Evolutionary conservation across 2,329 filamentous ascomycete genomes (phyloP), one percentile per base, ranked within the genome.

Genomic region (Chaetomiaceae sp.): DNA sequence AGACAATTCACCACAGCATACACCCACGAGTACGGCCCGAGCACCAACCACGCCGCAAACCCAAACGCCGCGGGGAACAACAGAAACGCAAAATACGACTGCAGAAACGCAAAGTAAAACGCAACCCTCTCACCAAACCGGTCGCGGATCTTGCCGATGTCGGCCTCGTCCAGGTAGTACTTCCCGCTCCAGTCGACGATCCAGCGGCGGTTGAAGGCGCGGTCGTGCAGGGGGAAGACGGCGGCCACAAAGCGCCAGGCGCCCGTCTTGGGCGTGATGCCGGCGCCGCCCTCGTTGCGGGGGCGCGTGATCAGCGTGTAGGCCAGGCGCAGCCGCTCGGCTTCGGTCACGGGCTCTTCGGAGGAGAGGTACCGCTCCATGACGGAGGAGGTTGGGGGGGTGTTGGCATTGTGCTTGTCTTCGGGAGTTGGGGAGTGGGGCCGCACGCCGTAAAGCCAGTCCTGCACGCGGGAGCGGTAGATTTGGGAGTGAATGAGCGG

Each of bases 81-180:
- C 21, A 96, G 74, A 64, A 95, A 95, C 52, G 82, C 77, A 65
- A 95, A 95, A 70, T 97, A 97, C 30, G 86, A 86, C 64, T 95
- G 88, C 27, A 95, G 78, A 64, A 97, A 97, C 34, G 91, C 89
- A 66, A 96, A 97, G 72, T 97, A 97, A 68, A 95, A 95, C 31
- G 88, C 92, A 52, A 96, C 87, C 65, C 82, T 86, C 67, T 92
- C 86, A 43, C 89, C 89, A 66, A 90, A 89, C 57, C 83, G 77
- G 63, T 89, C 77, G 21, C 86, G 81, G 55, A 95, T 89, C 41
- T 81, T 77, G 62, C 87, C 81, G n/a, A 95, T 72, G 61, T 89
- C 81, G 44, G 76, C 67, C 31, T 81, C 70, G 48, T 82, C 80
- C 20, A 91, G 72, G 38, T 84, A 75, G 54, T 85, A 86, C 66